A percentile compares a stretch with the other conserved stretches of the same genome.
Evolutionary conservation across 2,329 filamentous ascomycete species (phyloP).

Genomic region (Fusarium clavum): DNA sequence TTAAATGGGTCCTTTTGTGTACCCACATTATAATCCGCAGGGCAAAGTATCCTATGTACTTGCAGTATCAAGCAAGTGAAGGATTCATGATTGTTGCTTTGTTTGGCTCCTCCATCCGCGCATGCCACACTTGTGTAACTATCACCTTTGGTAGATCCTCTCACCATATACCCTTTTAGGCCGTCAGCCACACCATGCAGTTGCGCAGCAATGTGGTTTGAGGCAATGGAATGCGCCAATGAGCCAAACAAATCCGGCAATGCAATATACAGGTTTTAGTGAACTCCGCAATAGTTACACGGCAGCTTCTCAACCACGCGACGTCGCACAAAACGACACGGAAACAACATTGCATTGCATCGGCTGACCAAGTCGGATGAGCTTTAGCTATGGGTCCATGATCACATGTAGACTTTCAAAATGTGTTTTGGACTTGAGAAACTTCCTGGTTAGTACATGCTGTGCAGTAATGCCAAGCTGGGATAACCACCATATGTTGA

Average conservation of each 20-base stretch:
- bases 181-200: neutral
- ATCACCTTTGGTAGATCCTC: slow-evolving; percentile 1
- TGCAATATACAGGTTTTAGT: slow-evolving; percentile 9
- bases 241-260: slow-evolving; percentile 1
- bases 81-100: neutral
- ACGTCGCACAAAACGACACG: slow-evolving; percentile 11
- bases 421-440: neutral
- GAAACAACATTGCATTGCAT: slow-evolving; percentile 15
- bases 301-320: slow-evolving; percentile 3
- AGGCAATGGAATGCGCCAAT: neutral
- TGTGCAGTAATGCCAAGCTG: slow-evolving; percentile 1
- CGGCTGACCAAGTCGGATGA: slow-evolving; percentile 16
- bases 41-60: slow-evolving; percentile 12
- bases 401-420: neutral
- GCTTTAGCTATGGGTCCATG: neutral
- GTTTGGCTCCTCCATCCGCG: neutral
- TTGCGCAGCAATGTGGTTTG: slow-evolving; percentile 7
- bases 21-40: slow-evolving; percentile 3
- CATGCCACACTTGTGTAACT: slow-evolving; percentile 31
- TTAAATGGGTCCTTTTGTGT: slow-evolving; percentile 7
- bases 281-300: slow-evolving; percentile 27
- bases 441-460: neutral
- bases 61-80: neutral
- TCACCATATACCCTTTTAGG: neutral
- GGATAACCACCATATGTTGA: neutral